Conservation (phyloP, 805 yeast genomes). For the Nakazawaea anatomiae region DNA sequence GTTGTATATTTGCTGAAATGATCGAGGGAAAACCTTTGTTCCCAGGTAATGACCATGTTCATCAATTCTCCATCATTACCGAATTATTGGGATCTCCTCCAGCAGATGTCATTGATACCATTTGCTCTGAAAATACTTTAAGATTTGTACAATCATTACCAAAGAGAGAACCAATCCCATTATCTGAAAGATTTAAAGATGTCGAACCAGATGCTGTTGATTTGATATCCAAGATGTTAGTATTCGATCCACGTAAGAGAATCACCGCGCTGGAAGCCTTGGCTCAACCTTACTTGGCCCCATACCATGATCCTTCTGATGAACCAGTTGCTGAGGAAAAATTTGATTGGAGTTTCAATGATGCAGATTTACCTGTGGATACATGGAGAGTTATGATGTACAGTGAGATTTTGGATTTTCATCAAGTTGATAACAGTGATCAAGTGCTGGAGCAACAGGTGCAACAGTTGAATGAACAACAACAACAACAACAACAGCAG, state of each 20-base stretch:
- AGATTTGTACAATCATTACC: slow-evolving; percentile 93
- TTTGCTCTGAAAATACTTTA: slow-evolving; percentile 91
- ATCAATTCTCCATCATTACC: slow-evolving; percentile 94
- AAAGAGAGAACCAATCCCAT: slow-evolving; percentile 85
- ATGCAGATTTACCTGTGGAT: slow-evolving; percentile 95
- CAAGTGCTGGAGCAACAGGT: slow-evolving; percentile 18
- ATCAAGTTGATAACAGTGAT: slow-evolving; percentile 61
- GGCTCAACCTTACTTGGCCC: slow-evolving; percentile 85
- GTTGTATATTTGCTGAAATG: slow-evolving; percentile 97
- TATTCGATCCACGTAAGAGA: slow-evolving; percentile 92
- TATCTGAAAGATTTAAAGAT: slow-evolving; percentile 71
- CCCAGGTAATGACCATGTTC: slow-evolving; percentile 98
- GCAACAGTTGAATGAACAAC: slow-evolving; percentile 22
- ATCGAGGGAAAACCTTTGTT: slow-evolving; percentile 94
- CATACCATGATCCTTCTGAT: slow-evolving; percentile 95
- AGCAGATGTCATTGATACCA: slow-evolving; percentile 90
- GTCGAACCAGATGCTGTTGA: slow-evolving; percentile 87
- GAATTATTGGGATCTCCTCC: slow-evolving; percentile 94
- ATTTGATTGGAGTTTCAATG: slow-evolving; percentile 98
- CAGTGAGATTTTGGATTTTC: slow-evolving; percentile 93
- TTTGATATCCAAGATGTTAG: slow-evolving; percentile 80
- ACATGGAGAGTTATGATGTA: slow-evolving; percentile 99
- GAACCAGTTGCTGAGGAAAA: slow-evolving; percentile 91
- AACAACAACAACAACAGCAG: slow-evolving; percentile 14
- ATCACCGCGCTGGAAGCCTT: slow-evolving; percentile 89